Evolutionary conservation across 2,329 filamentous ascomycete species (phyloP), one percentile per base, ranked within the genome.

Genomic region (Chaetomium sp.): DNA sequence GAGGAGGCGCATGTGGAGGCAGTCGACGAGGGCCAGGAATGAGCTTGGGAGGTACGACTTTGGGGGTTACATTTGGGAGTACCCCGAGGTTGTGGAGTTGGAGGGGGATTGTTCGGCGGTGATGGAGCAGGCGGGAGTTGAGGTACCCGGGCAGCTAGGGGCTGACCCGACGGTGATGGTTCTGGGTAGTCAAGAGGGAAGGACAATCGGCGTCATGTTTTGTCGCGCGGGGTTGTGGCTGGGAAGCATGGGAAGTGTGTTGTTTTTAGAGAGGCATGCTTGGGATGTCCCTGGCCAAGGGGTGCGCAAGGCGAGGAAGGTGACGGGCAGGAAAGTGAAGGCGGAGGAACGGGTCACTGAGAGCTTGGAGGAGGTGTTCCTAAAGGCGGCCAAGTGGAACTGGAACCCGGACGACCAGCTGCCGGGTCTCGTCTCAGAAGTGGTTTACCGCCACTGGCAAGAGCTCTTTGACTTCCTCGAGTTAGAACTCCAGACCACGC

Each of bases 201-300:
- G 51, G 5, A 69, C 70, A 23, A 4, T 66, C 7, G 68, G 66
- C 1, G 74, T 69, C 9, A 59, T 74, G 16, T 75, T 79, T 35
- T 76, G 74, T 27, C 75, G 73, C 4, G 76, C 71, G 6, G 77
- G 75, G 23, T 55, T 78, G 13, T 79, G 78, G 77, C 62, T 68
- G 19, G 64, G 69, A 3, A 60, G 64, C 1, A 69, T 68, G 47
- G 72, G 69, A 12, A 67, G 73, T 19, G 73, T 78, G 9, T 67
- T 80, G 16, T 69, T 78, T 19, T 47, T 79, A 16, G 74, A 78
- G 55, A 65, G 70, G 16, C 70, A 72, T 4, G 10, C 68, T 6
- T 74, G 73, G 74, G 63, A 62, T 16, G 33, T 21, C 9, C 19
- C 29, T 4, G 53, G 53, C 9, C 4, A 38, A 6, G 31, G 53